phyloP scores from a whole-genome alignment of 768 basidiomycete species.

The Lactarius deliciosus region DNA sequence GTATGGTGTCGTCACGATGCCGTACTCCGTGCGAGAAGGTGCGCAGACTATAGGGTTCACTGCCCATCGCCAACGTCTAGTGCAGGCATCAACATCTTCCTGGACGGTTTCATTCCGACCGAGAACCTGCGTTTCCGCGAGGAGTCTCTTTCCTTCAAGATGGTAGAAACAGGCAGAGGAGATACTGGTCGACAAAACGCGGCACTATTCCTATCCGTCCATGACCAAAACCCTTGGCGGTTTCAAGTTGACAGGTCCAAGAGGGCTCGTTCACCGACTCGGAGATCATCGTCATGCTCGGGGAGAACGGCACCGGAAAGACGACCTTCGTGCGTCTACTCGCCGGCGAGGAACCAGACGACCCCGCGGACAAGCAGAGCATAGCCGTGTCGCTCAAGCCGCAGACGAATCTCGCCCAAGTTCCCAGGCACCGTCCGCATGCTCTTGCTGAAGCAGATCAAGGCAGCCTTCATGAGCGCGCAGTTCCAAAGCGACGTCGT shows the following conservation, averaged over 20 bases:
- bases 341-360: slow-evolving; percentile 90
- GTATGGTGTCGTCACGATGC: slow-evolving; percentile 99
- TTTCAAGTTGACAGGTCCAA: slow-evolving; percentile 95
- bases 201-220: slow-evolving; percentile 86
- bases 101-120: slow-evolving; percentile 97
- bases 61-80: slow-evolving; percentile 10
- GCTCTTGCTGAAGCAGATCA: slow-evolving; percentile 92
- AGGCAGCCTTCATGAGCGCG: slow-evolving; percentile 96
- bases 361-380: slow-evolving; percentile 75
- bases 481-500: slow-evolving; percentile 98
- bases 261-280: slow-evolving; percentile 94
- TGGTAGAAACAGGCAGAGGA: slow-evolving; percentile 97
- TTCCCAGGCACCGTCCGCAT: slow-evolving; percentile 97
- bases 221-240: slow-evolving; percentile 96
- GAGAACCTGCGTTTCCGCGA: slow-evolving; percentile 98
- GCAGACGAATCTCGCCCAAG: slow-evolving; percentile 97
- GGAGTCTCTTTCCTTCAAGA: slow-evolving; percentile 94
- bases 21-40: slow-evolving; percentile 97
- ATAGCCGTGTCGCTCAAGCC: slow-evolving; percentile 94
- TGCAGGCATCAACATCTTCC: slow-evolving; percentile 97
- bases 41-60: slow-evolving; percentile 27
- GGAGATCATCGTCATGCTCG: slow-evolving; percentile 98
- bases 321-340: slow-evolving; percentile 96
- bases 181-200: slow-evolving; percentile 78
- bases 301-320: slow-evolving; percentile 99